phyloP scores from a whole-genome alignment of 495 filamentous ascomycete genomes.

The Ramalina peruviana region DNA sequence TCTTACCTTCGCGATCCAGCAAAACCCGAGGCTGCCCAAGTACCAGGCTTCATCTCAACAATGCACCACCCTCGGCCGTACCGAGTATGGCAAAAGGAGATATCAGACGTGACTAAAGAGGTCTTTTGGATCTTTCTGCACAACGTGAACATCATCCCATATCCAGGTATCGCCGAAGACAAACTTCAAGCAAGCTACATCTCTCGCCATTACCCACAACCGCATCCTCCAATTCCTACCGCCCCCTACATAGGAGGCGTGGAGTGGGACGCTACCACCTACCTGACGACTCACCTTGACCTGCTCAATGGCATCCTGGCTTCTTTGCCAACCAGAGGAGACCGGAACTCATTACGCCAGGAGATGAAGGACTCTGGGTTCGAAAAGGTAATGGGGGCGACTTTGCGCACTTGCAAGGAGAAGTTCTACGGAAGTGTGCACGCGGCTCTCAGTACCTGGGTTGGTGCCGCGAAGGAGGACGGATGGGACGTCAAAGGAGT shows the following conservation, averaged over 20 bases:
- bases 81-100: conserved; percentile 85
- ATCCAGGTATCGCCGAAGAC: conserved; percentile 19
- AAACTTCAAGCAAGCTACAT: conserved; percentile 36
- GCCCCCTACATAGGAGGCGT: conserved; percentile 96
- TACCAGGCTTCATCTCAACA: conserved; percentile 71
- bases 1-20: conserved; percentile 70
- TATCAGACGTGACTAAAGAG: conserved; percentile 85
- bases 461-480: conserved; percentile 72
- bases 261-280: conserved; percentile 98
- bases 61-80: conserved; percentile 84
- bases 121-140: conserved; percentile 99
- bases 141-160: conserved; percentile 71
- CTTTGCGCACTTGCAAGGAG: conserved; percentile 83
- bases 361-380: conserved; percentile 76
- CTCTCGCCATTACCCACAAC: conserved; percentile 67
- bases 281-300: conserved; percentile 82
- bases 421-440: conserved; percentile 91
- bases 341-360: conserved; percentile 65
- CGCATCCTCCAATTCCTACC: conserved; percentile 79
- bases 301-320: conserved; percentile 83
- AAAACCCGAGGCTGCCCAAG: conserved; percentile 56
- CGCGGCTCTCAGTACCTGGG: conserved; percentile 78
- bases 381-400: conserved; percentile 77
- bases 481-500: conserved; percentile 71
- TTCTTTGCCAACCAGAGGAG: conserved; percentile 53